phyloP scores from a whole-genome alignment of 2,329 filamentous ascomycete genomes.

The Microdochium trichocladiopsis region DNA sequence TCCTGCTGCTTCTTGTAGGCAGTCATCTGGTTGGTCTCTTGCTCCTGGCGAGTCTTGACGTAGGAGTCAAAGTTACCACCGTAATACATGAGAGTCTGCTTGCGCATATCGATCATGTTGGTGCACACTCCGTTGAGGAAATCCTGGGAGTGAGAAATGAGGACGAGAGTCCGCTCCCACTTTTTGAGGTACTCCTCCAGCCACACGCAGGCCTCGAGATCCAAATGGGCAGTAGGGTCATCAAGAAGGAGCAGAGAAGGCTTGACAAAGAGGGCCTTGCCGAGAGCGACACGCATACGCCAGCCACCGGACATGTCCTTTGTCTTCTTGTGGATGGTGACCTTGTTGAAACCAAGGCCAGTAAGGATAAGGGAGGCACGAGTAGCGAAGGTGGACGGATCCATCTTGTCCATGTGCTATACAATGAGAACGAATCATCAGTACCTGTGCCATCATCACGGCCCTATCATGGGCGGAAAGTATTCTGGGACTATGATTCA shows the following conservation, averaged over 20 bases:
- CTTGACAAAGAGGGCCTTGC: slow-evolving; percentile 97
- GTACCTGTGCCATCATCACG: no score
- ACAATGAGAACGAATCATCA: background rate
- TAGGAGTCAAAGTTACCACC: slow-evolving; percentile 99
- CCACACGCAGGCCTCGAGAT: slow-evolving; percentile 99
- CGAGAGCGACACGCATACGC: slow-evolving; percentile 98
- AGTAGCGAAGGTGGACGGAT: slow-evolving; percentile 92
- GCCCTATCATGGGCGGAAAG: no score
- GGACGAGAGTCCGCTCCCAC: slow-evolving; percentile 94
- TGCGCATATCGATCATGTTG: slow-evolving; percentile 98
- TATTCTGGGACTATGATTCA: no score
- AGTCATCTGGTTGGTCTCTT: slow-evolving; percentile 98
- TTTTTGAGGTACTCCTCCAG: slow-evolving; percentile 99
- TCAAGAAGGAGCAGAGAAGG: slow-evolving; percentile 92
- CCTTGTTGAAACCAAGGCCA: slow-evolving; percentile 98
- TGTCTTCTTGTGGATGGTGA: slow-evolving; percentile 97
- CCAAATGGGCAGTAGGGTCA: slow-evolving; percentile 97
- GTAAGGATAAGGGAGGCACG: slow-evolving; percentile 95
- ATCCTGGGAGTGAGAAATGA: slow-evolving; percentile 97
- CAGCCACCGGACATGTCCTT: slow-evolving; percentile 99
- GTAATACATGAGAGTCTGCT: slow-evolving; percentile 87
- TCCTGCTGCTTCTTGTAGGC: slow-evolving; percentile 99
- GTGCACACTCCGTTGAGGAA: slow-evolving; percentile 98
- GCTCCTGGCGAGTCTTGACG: slow-evolving; percentile 86
- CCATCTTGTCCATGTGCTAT: slow-evolving; percentile 97